These are phyloP conservation scores for Puccinia polysora DNA, from an alignment of 1,284 basidiomycete species.

Conservation along the genomic window DNA sequence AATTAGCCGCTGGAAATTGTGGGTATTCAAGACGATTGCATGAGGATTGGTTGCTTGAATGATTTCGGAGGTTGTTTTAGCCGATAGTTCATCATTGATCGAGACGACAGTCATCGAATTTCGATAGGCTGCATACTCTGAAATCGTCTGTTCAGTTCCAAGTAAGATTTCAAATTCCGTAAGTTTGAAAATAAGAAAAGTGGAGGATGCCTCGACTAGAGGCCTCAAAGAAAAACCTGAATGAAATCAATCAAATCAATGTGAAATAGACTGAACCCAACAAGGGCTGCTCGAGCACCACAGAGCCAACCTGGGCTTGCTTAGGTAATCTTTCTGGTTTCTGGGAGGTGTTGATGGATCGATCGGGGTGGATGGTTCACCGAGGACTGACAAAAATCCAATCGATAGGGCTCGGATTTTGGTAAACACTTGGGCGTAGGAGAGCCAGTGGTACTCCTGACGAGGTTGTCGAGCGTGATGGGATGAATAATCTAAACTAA, in stretches of 20 bases:
- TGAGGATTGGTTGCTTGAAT: slow-evolving; percentile 14
- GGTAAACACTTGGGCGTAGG: slow-evolving; percentile 30
- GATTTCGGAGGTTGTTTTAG: slow-evolving; percentile 24
- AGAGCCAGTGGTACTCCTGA: slow-evolving; percentile 23
- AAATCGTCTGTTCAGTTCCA: slow-evolving; percentile 16
- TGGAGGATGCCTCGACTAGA: background rate
- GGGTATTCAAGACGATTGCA: slow-evolving; percentile 22
- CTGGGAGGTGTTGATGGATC: background rate
- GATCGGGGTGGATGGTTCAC: background rate
- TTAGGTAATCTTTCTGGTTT: background rate
- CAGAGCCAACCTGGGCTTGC: slow-evolving; percentile 19
- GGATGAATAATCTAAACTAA: background rate
- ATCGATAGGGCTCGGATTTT: slow-evolving; percentile 14
- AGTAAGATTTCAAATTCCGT: background rate
- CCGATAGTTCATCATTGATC: slow-evolving; percentile 21
- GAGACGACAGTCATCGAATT: slow-evolving; percentile 34
- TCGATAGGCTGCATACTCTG: slow-evolving; percentile 38
- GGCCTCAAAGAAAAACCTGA: background rate
- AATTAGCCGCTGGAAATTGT: slow-evolving; percentile 20
- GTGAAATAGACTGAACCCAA: slow-evolving; percentile 31
- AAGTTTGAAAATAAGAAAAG: background rate
- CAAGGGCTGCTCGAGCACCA: slow-evolving; percentile 28
- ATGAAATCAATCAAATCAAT: background rate
- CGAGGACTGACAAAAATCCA: slow-evolving; percentile 25
- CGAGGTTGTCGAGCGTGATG: background rate